Evolutionary conservation across 441 rosid genomes (phyloP), one percentile per base, ranked within the genome.

Genomic region (Flueggea neowawraea): DNA sequence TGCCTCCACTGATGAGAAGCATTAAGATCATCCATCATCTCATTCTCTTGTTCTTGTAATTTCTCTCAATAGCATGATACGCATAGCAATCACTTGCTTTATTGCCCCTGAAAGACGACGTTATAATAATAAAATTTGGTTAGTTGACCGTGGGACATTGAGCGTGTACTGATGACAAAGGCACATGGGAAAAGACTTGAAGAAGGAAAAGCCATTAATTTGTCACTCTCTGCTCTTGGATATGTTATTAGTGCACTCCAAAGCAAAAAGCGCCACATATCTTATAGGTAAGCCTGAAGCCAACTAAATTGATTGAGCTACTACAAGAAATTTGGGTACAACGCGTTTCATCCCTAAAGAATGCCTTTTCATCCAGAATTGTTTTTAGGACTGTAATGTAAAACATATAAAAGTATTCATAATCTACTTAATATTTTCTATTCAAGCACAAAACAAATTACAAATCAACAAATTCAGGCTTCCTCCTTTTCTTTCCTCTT

Each of bases 141-240:
- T 88, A 58, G 79, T 90, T 48, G 97, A 90, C 69, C 90, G 88
- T 28, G 95, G 93, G 44, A 93, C 68, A 90, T 95, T 55, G 95
- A 90, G 78, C 93, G 95, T 13, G 94, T 86, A 60, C 70, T 84
- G 71, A 91, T 88, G 84, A 88, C 96, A 15, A 86, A 76, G 81
- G 94, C 97, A 65, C 67, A 68, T 73, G 97, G 97, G 52, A 86
- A 78, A 78, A 86, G 97, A 77, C 76, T 91, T 49, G 89, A 86
- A 73, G 97, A 91, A 87, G 97, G 97, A 67, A 88, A 84, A 83
- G 93, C 96, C 44, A 91, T 91, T 57, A 91, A 91, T 73, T 69
- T 86, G 80, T 88, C 97, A 31, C 90, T 88, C 54, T 88, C 91
- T 58, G 87, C 95, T 60, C 84, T 91, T 32, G 95, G 91, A 61